These are phyloP conservation scores for Elsinoe fawcettii DNA, from an alignment of 2,329 filamentous ascomycete species.

Conservation along the genomic window DNA sequence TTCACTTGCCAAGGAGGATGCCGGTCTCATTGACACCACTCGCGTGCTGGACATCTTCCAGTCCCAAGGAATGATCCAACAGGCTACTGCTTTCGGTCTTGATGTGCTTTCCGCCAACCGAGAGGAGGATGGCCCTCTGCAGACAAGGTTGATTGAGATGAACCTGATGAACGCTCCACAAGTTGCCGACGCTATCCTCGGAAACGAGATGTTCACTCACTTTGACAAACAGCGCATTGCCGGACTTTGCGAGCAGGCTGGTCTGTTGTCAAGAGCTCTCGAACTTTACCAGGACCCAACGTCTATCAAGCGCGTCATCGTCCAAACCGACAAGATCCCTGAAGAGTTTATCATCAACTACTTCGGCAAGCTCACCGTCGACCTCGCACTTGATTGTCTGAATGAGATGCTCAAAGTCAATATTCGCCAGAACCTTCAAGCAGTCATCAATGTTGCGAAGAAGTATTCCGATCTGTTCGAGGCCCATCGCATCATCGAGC, in stretches of 20 bases:
- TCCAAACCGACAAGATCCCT: conserved; percentile 80
- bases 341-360: conserved; percentile 86
- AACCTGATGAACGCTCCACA: conserved; percentile 94
- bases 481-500: conserved; percentile 76
- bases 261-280: conserved; percentile 61
- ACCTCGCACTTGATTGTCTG: conserved; percentile 87
- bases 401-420: conserved; percentile 95
- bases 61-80: conserved; percentile 94
- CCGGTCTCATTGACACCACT: conserved; percentile 82
- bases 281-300: conserved; percentile 91
- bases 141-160: conserved; percentile 95
- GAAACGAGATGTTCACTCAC: conserved; percentile 97
- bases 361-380: conserved; percentile 90
- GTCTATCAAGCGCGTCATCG: conserved; percentile 80
- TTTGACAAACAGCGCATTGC: conserved; percentile 90
- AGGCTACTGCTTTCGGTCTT: conserved; percentile 94
- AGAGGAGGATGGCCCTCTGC: conserved; percentile 84
- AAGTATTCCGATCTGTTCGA: conserved; percentile 96
- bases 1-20: conserved; percentile 82
- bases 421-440: conserved; percentile 92
- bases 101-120: conserved; percentile 93
- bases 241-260: conserved; percentile 85
- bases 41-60: conserved; percentile 97
- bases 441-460: conserved; percentile 89
- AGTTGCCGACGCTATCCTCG: conserved; percentile 93